phyloP scores from a whole-genome alignment of 2,329 filamentous ascomycete genomes.

The Colletotrichum sp. region DNA sequence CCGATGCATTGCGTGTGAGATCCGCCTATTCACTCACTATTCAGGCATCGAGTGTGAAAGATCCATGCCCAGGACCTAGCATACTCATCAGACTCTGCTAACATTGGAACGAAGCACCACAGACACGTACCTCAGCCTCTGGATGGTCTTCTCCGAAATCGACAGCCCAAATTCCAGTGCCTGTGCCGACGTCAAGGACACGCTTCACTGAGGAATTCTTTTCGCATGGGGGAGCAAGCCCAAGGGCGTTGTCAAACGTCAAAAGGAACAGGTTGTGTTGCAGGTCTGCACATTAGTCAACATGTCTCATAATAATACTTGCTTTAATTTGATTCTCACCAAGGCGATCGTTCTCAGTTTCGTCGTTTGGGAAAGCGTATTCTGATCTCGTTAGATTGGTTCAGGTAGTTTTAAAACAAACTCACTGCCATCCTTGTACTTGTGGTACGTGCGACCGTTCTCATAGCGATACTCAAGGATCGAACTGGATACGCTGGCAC shows the following conservation, averaged over 20 bases:
- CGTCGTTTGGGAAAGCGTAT: constrained; percentile 6
- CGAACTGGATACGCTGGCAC: constrained; percentile 33
- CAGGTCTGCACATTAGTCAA: too few relatives aligned
- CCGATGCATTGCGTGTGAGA: too few relatives aligned
- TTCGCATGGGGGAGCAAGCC: background rate
- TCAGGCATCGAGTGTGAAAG: constrained; percentile 44
- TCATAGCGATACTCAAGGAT: constrained; percentile 16
- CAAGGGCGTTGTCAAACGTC: constrained; percentile 35
- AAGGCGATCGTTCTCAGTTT: background rate
- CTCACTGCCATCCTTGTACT: constrained; percentile 5
- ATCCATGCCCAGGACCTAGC: constrained; percentile 40
- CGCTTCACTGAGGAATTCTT: background rate
- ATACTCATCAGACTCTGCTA: too few relatives aligned
- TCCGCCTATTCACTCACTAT: too few relatives aligned
- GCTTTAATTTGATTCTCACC: too few relatives aligned
- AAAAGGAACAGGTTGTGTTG: constrained; percentile 59
- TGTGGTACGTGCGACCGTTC: background rate
- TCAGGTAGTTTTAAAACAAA: too few relatives aligned
- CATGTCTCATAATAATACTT: too few relatives aligned
- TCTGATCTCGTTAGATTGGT: too few relatives aligned
- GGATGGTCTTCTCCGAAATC: constrained; percentile 44
- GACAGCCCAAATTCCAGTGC: constrained; percentile 35
- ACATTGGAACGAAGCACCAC: too few relatives aligned
- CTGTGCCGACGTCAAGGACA: constrained; percentile 30
- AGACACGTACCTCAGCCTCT: constrained; percentile 31